Base-by-base conservation (phyloP, 306 rosid species). In the Gastrolobium villosum region DNA sequence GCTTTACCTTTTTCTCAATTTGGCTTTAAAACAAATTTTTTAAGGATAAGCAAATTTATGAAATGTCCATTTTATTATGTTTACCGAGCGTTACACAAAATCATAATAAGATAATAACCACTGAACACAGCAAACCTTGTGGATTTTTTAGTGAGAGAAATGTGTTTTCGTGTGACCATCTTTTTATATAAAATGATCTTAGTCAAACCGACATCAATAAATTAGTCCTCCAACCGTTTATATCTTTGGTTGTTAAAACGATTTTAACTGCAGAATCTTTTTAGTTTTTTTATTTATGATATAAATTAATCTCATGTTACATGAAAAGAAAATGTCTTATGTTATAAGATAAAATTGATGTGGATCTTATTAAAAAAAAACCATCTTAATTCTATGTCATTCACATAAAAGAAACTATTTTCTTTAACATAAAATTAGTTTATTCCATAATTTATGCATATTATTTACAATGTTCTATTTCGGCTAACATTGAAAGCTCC, bases 1-100 rank as follows among this genome's bases (percentile, higher is more conserved):
- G 10, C 7, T n/a, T 13, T 1, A 4, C 1, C 55, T 15, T 20
- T 54, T 54, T 54, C 62, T 56, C 35, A 56, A 26, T 56, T 56
- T 56, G n/a, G 36, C 62, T 56, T 56, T 56, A 36, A 7, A 56
- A 56, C 62, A 28, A 56, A 56, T 28, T 7, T 56, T n/a, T 56
- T 26, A 7, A 8, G 26, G 26, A 54, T 54, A 53, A 53, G 9
- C 7, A 9, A 9, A 7, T 32, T 2, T 26, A 15, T 35, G 3
- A 54, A 54, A 54, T 54, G 11, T 54, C 61, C 34, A 20, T 54
- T 15, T 15, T 53, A 15, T 20, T 53, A 53, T 53, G 59, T 53
- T 53, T 53, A 7, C 31, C 30, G 4, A 6, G 59, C 14, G 59
- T 1, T 20, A n/a, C 5, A n/a, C 6, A 3, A 45, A 45, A 2